phyloP scores from a whole-genome alignment of 768 basidiomycete species.

The Holtermanniella nyarrowii region DNA sequence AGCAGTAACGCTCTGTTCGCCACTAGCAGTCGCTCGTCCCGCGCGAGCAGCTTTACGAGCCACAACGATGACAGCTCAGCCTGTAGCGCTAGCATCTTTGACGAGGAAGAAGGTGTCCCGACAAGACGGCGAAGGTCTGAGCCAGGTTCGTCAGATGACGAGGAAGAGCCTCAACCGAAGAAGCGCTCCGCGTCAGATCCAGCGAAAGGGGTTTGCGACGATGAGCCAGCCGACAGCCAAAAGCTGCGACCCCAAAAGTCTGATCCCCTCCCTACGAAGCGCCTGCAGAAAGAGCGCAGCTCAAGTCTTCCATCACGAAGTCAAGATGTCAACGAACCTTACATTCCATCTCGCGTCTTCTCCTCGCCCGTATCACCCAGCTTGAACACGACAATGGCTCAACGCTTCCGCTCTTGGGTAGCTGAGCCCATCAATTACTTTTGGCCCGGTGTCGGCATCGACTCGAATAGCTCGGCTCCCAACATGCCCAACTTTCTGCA shows the following conservation, averaged over 20 bases:
- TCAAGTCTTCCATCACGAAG: constrained; percentile 12
- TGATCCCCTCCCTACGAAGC: not conserved
- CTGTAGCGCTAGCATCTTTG: not conserved
- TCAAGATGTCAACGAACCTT: constrained; percentile 26
- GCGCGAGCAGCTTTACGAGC: not conserved
- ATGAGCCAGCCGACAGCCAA: not conserved
- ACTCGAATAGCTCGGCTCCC: not conserved
- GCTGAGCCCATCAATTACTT: constrained; percentile 2
- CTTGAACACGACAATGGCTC: constrained; percentile 10
- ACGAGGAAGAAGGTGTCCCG: not conserved
- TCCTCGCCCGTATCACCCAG: constrained; percentile 14
- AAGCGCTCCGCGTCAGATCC: not conserved
- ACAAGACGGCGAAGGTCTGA: no score
- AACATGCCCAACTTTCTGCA: not conserved
- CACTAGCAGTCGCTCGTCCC: not conserved
- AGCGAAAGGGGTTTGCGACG: not conserved
- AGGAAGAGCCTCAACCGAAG: not conserved
- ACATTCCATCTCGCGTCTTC: constrained; percentile 22
- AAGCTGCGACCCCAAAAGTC: not conserved
- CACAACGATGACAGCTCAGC: no score
- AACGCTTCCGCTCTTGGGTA: constrained; percentile 10
- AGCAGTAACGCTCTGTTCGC: not conserved
- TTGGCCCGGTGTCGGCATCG: constrained; percentile 9
- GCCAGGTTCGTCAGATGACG: not conserved
- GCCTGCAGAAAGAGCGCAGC: not conserved